Percentiles rank a stretch among this genome's conserved stretches.
Evolutionary conservation across 148 eudicot genomes (phyloP).

Genomic region (Polygonum aviculare): DNA sequence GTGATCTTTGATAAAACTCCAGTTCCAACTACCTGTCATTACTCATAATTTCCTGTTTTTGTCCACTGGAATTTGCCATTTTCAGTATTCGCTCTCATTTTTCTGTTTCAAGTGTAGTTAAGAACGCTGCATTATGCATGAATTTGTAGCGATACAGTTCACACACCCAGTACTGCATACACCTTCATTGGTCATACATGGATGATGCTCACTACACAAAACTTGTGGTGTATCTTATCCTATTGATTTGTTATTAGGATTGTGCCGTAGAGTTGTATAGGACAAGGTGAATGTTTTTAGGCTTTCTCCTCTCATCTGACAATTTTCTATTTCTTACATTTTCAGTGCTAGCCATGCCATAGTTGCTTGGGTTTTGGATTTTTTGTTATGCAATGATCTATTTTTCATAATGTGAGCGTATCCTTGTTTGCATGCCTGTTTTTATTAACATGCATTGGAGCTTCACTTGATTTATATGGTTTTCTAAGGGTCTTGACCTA

Average conservation of each 20-base stretch:
- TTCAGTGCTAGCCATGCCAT: background rate
- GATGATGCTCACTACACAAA: background rate
- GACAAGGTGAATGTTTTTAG: background rate
- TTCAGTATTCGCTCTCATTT: background rate
- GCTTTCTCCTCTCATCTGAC: background rate
- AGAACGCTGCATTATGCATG: background rate
- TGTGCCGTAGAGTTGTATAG: background rate
- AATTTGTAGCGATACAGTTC: background rate
- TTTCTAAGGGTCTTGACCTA: background rate
- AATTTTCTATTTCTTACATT: background rate
- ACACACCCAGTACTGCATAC: background rate
- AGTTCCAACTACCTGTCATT: background rate
- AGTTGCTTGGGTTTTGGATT: background rate
- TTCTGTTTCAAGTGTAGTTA: background rate
- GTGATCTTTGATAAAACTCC: background rate
- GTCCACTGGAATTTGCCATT: background rate
- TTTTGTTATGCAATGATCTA: background rate
- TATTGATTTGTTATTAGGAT: background rate
- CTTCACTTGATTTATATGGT: background rate
- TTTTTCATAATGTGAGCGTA: background rate
- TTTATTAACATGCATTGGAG: background rate
- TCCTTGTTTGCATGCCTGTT: background rate
- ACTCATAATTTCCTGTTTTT: background rate
- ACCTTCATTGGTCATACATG: background rate
- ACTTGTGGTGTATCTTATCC: background rate